phyloP scores from a whole-genome alignment of 768 basidiomycete genomes.

The Clitopilus hobsonii region DNA sequence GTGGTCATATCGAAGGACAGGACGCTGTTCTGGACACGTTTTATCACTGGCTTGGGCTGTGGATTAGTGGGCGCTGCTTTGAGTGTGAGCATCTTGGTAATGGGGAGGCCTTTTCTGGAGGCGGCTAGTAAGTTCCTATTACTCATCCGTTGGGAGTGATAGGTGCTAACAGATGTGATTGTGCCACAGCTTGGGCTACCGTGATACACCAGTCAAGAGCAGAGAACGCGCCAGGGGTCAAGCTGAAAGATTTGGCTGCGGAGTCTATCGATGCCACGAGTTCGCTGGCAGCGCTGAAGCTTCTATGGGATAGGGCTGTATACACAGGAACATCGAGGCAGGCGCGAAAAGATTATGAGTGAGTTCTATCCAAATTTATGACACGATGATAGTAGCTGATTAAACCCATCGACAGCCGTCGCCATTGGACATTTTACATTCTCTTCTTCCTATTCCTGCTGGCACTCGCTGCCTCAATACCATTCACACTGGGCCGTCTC shows the following conservation, averaged over 20 bases:
- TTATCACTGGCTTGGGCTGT: conserved; percentile 29
- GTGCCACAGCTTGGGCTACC: conserved; percentile 43
- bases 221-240: conserved; percentile 24
- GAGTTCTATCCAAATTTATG: conserved; percentile 10
- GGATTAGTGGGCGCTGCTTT: conserved; percentile 26
- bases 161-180: no score
- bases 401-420: conserved; percentile 17
- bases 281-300: conserved; percentile 20
- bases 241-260: conserved; percentile 30
- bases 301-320: conserved; percentile 29
- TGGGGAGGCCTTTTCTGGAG: conserved; percentile 27
- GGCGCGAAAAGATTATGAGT: conserved; percentile 31
- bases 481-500: conserved; percentile 33
- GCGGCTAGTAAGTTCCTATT: conserved; percentile 27
- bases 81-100: conserved; percentile 22
- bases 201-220: conserved; percentile 35
- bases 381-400: no score
- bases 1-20: conserved; percentile 21
- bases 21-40: conserved; percentile 35
- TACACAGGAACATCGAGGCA: conserved; percentile 28
- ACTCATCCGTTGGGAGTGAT: no score
- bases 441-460: conserved; percentile 30
- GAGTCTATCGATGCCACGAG: conserved; percentile 25
- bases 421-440: conserved; percentile 33
- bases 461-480: conserved; percentile 18